Base-by-base conservation (phyloP, 1,284 basidiomycete genomes). In the Ganoderma multipileum region DNA sequence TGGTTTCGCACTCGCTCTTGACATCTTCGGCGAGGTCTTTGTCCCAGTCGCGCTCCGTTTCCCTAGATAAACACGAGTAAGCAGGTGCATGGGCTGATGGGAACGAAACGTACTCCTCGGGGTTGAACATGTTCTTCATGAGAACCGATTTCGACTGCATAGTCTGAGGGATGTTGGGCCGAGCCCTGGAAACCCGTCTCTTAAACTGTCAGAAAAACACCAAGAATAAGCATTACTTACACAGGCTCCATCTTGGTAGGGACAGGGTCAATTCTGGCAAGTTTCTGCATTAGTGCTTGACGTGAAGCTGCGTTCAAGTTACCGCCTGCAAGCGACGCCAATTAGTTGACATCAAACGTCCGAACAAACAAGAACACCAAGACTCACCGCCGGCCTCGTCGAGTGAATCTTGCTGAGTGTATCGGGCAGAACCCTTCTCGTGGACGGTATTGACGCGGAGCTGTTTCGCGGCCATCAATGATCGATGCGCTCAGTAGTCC, bases 271-370 rank as follows among this genome's bases (percentile, higher is more conserved):
- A 88, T 94, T 85, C 96, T 95, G 79, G 96, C 95, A 87, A 98
- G 93, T 90, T 98, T 98, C 84, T 96, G 95, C 96, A 98, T 98
- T 83, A 98, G 93, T 82, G 95, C 95, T 86, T 97, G 95, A 83
- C 96, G 93, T 78, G 95, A 95, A 75, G 93, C 94, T 85, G 93
- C 94, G 84, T 97, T 97, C 85, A 97, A 88, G 85, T 95, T 95
- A 91, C 93, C 93, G 82, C 91, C 92, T 93, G 42, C 11, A 18
- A 63, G 20, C 9, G 0, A 18, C 20, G 6, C 0, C 58, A 36
- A 12, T 61, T 68, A 11, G 63, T 63, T 58, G 47, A 26, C 23
- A 9, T 42, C 58, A 61, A 57, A 54, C 20, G 11, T 12, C 23
- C 9, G 9, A 50, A 30, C 30, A 12, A 50, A 30, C 30, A 12